phyloP scores from a whole-genome alignment of 1,284 basidiomycete genomes.

The Trametes pubescens region DNA sequence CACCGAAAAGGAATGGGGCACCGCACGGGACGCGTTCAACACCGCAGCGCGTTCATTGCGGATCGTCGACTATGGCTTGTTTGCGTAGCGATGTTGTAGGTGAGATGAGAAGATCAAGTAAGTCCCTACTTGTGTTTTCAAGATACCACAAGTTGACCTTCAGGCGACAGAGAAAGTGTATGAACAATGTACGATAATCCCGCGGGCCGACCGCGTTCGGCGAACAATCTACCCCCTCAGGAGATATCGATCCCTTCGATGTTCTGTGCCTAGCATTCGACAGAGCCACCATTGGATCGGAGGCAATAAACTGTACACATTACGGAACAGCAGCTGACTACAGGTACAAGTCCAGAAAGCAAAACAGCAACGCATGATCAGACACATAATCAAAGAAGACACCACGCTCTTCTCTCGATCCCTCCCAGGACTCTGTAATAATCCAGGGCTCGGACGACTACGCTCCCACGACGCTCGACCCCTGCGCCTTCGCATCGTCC shows the following conservation, averaged over 20 bases:
- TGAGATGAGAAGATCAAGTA: slow-evolving; percentile 2
- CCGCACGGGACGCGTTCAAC: slow-evolving; percentile 62
- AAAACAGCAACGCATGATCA: slow-evolving; percentile 1
- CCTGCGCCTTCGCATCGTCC: slow-evolving; percentile 31
- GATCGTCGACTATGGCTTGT: slow-evolving; percentile 80
- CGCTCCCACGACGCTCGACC: not conserved
- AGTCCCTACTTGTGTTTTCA: not conserved
- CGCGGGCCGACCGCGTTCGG: too few relatives aligned
- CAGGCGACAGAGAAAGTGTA: not conserved
- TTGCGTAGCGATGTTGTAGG: slow-evolving; percentile 54
- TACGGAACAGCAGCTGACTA: slow-evolving; percentile 1
- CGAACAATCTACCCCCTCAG: not conserved
- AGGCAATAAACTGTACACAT: slow-evolving; percentile 3
- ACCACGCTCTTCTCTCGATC: not conserved
- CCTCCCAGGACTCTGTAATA: too few relatives aligned
- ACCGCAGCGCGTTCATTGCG: slow-evolving; percentile 64
- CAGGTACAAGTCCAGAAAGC: slow-evolving; percentile 13
- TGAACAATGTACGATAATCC: not conserved
- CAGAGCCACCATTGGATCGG: not conserved
- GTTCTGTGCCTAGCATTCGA: not conserved
- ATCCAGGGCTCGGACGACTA: not conserved
- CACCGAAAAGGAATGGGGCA: slow-evolving; percentile 46
- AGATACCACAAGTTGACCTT: not conserved
- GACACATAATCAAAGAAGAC: not conserved
- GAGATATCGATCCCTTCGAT: too few relatives aligned